phyloP scores from a whole-genome alignment of 768 basidiomycete species.

The Boletus fagicola region DNA sequence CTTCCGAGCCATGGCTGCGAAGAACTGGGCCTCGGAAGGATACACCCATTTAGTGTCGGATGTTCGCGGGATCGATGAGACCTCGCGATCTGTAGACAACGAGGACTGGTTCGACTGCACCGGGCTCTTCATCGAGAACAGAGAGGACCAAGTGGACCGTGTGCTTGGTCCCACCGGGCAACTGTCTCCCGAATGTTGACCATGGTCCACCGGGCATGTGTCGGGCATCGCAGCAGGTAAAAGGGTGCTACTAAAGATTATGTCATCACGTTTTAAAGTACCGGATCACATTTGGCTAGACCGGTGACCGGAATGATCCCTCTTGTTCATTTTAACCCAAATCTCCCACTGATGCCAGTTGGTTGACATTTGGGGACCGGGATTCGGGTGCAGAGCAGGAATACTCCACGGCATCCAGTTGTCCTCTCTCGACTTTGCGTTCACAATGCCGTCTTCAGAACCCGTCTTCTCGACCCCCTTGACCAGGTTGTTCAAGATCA shows the following conservation, averaged over 20 bases:
- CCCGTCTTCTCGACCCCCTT: conserved; percentile 71
- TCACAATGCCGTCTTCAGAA: conserved; percentile 61
- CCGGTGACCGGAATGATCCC: not conserved
- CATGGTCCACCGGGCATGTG: conserved; percentile 53
- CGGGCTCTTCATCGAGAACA: conserved; percentile 21
- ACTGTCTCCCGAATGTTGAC: conserved; percentile 29
- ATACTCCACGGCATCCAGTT: not conserved
- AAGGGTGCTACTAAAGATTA: conserved; percentile 4
- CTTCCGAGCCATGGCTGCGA: conserved; percentile 93
- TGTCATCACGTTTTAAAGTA: conserved; percentile 7
- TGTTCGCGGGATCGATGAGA: conserved; percentile 82
- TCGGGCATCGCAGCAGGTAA: conserved; percentile 26
- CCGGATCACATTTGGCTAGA: not conserved
- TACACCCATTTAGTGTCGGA: conserved; percentile 88
- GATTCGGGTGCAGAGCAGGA: not conserved
- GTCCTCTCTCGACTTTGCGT: not conserved
- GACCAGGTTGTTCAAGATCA: conserved; percentile 72
- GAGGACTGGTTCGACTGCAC: conserved; percentile 17
- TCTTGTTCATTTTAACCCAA: not conserved
- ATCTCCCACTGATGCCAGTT: not conserved
- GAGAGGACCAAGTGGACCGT: conserved; percentile 42
- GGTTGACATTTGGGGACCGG: not conserved
- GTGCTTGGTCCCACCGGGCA: conserved; percentile 70
- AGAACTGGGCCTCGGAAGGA: conserved; percentile 98
- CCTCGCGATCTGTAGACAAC: conserved; percentile 73